Evolutionary conservation across 768 basidiomycete species (phyloP), one percentile per base, ranked within the genome.

Genomic region (Mycena alexandri): DNA sequence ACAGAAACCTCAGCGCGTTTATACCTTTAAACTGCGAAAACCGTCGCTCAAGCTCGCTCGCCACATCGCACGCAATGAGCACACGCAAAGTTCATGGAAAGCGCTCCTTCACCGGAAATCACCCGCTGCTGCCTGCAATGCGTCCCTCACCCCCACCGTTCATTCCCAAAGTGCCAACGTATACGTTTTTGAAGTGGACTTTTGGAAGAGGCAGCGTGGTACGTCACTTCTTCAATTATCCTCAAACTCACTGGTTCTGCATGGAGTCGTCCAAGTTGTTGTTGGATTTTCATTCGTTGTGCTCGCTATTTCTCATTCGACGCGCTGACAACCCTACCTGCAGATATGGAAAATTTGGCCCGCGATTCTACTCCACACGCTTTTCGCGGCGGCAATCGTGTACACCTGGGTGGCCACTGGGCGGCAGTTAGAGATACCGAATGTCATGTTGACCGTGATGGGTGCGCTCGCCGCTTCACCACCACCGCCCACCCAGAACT

Each of bases 281-380:
- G 8, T 46, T 44, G 17, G 8, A 12, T 29, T 21, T 19, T 22
- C 24, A n/a, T 9, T 43, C 17, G 12, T 29, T 57, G 9, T 29
- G 5, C 42, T 41, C 16, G 5, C n/a, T n/a, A n/a, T n/a, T n/a
- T n/a, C n/a, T n/a, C n/a, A n/a, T n/a, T n/a, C n/a, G n/a, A n/a
- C n/a, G n/a, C n/a, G n/a, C 22, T 36, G 25, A 7, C 36, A 29
- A 6, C 21, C 8, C 22, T 50, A 22, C 8, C 19, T 21, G 3
- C 68, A 85, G 83, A 82, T 90, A 21, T 89, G 87, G 85, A 82
- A 85, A 50, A 89, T 90, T 67, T 91, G 89, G 89, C 89, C 89
- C 1, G 88, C 89, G 0, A 88, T 90, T 1, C 67, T 89, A 22
- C 75, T 90, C 38, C 86, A 90, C 73, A 89, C 89, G 3, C 54